phyloP scores from a whole-genome alignment of 2,329 filamentous ascomycete species.

The Coniochaeta hoffmannii region DNA sequence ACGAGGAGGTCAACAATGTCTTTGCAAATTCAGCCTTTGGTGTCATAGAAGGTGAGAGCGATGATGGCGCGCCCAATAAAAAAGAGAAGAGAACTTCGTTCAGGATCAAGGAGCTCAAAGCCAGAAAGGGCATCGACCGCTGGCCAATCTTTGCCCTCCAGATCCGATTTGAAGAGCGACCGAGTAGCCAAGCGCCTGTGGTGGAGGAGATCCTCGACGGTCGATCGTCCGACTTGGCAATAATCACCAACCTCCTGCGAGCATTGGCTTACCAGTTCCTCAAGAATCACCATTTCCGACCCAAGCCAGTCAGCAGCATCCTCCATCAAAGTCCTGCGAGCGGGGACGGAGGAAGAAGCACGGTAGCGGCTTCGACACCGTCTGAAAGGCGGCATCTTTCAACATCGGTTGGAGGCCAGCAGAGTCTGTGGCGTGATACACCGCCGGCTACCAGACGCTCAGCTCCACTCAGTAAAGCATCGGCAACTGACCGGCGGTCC shows the following conservation, averaged over 20 bases:
- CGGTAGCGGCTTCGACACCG: background rate
- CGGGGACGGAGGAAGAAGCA: no score
- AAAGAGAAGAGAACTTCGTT: constrained; percentile 38
- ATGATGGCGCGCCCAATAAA: constrained; percentile 24
- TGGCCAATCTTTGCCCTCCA: constrained; percentile 89
- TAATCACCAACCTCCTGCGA: constrained; percentile 56
- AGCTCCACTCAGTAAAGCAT: background rate
- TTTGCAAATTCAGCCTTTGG: constrained; percentile 78
- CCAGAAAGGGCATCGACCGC: constrained; percentile 62
- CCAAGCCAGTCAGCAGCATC: constrained; percentile 25
- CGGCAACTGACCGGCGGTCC: background rate
- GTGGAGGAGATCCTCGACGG: constrained; percentile 36
- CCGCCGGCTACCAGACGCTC: background rate
- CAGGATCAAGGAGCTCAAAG: constrained; percentile 37
- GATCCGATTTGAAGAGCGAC: constrained; percentile 35
- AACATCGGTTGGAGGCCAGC: background rate
- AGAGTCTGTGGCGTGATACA: background rate
- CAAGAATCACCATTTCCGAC: constrained; percentile 61
- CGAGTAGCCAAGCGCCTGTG: constrained; percentile 11
- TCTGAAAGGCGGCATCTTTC: background rate
- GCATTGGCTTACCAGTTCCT: constrained; percentile 70
- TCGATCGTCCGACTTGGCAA: constrained; percentile 39
- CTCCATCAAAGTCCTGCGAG: background rate
- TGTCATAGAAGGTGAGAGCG: constrained; percentile 33
- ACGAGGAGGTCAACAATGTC: constrained; percentile 68